Percentiles rank a stretch among this genome's conserved stretches.
Conservation (phyloP, 1,139 yeast species). For the Tardiomyces digboiensis region DNA sequence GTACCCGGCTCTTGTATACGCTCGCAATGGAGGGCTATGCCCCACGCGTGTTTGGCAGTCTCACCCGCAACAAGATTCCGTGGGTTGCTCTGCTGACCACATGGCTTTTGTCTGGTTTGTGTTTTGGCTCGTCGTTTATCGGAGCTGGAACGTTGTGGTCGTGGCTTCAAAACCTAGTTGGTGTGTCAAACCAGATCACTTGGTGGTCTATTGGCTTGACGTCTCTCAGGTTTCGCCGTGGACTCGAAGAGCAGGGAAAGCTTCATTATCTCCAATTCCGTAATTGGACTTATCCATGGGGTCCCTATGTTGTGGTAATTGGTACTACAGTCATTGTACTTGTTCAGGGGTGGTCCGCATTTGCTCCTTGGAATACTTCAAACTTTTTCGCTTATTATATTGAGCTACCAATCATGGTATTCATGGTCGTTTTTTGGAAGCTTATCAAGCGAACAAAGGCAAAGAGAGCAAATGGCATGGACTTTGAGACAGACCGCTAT, state of each 20-base stretch:
- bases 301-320: slow-evolving; percentile 46
- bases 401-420: slow-evolving; percentile 40
- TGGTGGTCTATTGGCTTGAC: slow-evolving; percentile 46
- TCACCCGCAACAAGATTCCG: slow-evolving; percentile 39
- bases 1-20: slow-evolving; percentile 38
- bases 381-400: slow-evolving; percentile 41
- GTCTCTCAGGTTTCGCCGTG: slow-evolving; percentile 37
- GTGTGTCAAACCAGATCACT: slow-evolving; percentile 46
- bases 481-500: slow-evolving; percentile 52
- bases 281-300: slow-evolving; percentile 52
- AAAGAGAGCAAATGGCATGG: slow-evolving; percentile 45
- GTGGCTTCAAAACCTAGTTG: slow-evolving; percentile 61
- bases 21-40: slow-evolving; percentile 41
- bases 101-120: slow-evolving; percentile 44
- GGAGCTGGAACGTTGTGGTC: slow-evolving; percentile 45
- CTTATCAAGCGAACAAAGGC: slow-evolving; percentile 36
- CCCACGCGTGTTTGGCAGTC: slow-evolving; percentile 35
- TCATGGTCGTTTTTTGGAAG: slow-evolving; percentile 42
- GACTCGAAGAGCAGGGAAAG: slow-evolving; percentile 30
- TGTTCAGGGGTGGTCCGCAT: slow-evolving; percentile 56
- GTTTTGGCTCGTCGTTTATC: slow-evolving; percentile 46
- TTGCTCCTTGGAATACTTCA: slow-evolving; percentile 45
- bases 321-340: slow-evolving; percentile 40
- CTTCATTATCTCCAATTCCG: slow-evolving; percentile 26
- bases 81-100: slow-evolving; percentile 36